phyloP scores from a whole-genome alignment of 2,329 filamentous ascomycete genomes.

The Byssochlamys sp. region DNA sequence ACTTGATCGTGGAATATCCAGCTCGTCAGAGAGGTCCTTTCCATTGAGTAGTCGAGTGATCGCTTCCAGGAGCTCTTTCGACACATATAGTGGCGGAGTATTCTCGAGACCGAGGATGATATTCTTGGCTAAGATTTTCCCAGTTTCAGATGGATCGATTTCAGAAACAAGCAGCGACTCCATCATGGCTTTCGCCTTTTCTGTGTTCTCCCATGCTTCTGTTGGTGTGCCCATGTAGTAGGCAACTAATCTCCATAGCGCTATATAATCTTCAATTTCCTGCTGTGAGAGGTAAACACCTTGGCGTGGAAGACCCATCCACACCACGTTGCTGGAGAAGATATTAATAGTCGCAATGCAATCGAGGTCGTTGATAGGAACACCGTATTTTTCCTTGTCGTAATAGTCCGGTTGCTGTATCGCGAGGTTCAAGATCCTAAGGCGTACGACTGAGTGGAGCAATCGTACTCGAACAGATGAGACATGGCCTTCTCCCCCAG shows the following conservation, averaged over 20 bases:
- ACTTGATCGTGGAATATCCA: conserved; percentile 50
- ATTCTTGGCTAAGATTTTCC: conserved; percentile 60
- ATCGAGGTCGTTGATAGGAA: conserved; percentile 69
- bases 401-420: conserved; percentile 53
- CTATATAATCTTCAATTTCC: conserved; percentile 61
- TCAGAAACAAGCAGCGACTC: conserved; percentile 59
- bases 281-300: conserved; percentile 55
- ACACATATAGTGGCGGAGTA: conserved; percentile 56
- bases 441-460: conserved; percentile 58
- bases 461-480: conserved; percentile 60
- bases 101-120: conserved; percentile 60
- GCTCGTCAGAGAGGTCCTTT: conserved; percentile 48
- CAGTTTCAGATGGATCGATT: conserved; percentile 54
- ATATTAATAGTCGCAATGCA: conserved; percentile 60
- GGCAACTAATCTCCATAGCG: conserved; percentile 66
- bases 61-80: conserved; percentile 57
- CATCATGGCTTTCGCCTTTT: conserved; percentile 53
- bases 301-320: conserved; percentile 60
- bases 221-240: conserved; percentile 62
- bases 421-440: conserved; percentile 53
- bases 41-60: conserved; percentile 63
- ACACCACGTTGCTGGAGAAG: conserved; percentile 61
- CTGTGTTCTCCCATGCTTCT: conserved; percentile 48
- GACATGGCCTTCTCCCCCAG: conserved; percentile 56
- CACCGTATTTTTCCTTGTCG: conserved; percentile 47